Conservation (phyloP, 2,329 filamentous ascomycete genomes). For the Xylaria sp. region DNA sequence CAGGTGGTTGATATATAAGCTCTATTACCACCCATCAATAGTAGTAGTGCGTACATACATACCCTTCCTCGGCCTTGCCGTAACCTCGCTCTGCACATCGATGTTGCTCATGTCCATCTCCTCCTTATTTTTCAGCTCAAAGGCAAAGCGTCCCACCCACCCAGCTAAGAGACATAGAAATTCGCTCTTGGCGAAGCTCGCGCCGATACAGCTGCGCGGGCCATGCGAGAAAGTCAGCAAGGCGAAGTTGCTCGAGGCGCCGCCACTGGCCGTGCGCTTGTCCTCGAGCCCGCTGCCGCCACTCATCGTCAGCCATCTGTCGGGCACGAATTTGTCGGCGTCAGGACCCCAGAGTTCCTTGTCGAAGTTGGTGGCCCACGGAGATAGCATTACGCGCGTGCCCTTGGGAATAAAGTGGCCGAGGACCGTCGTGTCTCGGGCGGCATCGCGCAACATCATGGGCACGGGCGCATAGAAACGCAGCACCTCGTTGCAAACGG, state of each 20-base stretch:
- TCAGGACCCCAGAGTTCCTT: not conserved
- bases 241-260: not conserved
- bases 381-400: not conserved
- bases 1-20: not conserved
- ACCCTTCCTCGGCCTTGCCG: not conserved
- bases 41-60: not conserved
- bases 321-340: not conserved
- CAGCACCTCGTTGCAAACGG: not conserved
- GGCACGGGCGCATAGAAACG: not conserved
- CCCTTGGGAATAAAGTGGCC: not conserved
- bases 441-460: not conserved
- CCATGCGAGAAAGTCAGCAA: not conserved
- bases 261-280: not conserved
- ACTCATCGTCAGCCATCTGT: not conserved
- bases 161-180: not conserved
- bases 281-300: not conserved
- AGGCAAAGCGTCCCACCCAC: not conserved
- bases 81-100: not conserved
- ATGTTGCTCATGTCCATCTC: not conserved
- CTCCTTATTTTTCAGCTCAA: not conserved
- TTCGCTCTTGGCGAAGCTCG: not conserved
- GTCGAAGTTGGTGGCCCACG: not conserved
- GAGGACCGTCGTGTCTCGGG: not conserved
- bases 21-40: not conserved
- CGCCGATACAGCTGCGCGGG: not conserved